Percentiles rank a stretch among this genome's conserved stretches.
phyloP scores from a whole-genome alignment of 2,329 filamentous ascomycete species.

The Fusarium ramigenum region DNA sequence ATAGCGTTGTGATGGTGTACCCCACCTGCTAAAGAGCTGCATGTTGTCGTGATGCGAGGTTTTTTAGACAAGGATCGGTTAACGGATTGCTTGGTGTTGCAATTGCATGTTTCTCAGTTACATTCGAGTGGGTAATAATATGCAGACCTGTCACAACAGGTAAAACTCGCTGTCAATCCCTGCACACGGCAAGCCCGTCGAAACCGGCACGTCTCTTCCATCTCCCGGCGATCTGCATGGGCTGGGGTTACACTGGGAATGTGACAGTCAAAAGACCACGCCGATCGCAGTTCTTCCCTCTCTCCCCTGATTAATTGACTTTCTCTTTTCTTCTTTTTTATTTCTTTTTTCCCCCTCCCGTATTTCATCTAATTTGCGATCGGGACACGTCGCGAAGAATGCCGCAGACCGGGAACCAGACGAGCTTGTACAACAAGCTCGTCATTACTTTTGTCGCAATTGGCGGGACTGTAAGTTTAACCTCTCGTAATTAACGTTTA shows the following conservation, averaged over 20 bases:
- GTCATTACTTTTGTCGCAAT: constrained; percentile 49
- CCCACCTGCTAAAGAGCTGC: neutral
- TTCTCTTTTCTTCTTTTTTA: neutral
- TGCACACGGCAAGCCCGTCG: neutral
- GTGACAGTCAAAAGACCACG: neutral
- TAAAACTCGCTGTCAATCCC: neutral
- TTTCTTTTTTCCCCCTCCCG: neutral
- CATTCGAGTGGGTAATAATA: neutral
- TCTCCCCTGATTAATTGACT: neutral
- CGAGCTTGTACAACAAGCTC: constrained; percentile 47
- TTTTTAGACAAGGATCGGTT: neutral
- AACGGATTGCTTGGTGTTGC: neutral
- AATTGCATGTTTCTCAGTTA: neutral
- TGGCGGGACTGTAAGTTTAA: constrained; percentile 44
- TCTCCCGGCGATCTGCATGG: neutral
- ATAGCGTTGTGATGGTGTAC: neutral
- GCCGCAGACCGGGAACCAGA: constrained; percentile 31
- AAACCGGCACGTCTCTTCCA: neutral
- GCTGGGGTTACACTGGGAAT: neutral
- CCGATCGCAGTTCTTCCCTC: neutral
- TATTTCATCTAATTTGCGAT: neutral
- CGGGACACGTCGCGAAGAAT: neutral
- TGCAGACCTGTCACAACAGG: neutral
- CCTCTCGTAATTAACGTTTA: neutral
- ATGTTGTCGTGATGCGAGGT: accelerated